phyloP scores from a whole-genome alignment of 129 eudicot genomes.

The Silybum marianum region DNA sequence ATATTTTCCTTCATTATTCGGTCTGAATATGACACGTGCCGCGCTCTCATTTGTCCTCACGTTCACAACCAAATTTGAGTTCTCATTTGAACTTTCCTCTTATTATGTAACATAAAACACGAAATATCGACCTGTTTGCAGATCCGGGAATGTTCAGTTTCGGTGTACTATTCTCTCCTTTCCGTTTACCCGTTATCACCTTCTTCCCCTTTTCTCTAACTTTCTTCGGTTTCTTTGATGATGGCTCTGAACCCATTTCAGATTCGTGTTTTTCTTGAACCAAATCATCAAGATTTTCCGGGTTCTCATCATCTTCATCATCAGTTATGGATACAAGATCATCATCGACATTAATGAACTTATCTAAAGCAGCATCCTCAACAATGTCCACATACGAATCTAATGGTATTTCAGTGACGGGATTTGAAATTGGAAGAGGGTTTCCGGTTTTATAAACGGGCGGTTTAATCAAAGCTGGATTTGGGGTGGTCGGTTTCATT shows the following conservation, averaged over 20 bases:
- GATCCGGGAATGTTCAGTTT: conserved; percentile 67
- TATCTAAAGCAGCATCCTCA: conserved; percentile 30
- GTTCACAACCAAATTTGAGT: too few species aligned
- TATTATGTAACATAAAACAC: neutral
- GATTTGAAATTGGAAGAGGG: conserved; percentile 33
- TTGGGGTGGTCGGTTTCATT: conserved; percentile 34
- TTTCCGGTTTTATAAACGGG: neutral
- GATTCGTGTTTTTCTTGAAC: conserved; percentile 31
- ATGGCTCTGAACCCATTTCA: conserved; percentile 18
- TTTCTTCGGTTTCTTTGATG: conserved; percentile 33
- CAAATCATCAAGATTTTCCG: conserved; percentile 20
- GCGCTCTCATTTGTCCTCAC: too few species aligned
- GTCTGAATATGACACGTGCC: too few species aligned
- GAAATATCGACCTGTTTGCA: conserved; percentile 54
- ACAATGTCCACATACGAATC: conserved; percentile 20
- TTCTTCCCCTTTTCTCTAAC: conserved; percentile 40
- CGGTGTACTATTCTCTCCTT: conserved; percentile 32
- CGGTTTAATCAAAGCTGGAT: conserved; percentile 25
- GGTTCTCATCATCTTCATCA: conserved; percentile 13
- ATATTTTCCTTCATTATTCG: too few species aligned
- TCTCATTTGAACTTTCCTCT: too few species aligned
- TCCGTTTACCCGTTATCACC: conserved; percentile 35
- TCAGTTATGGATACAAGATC: conserved; percentile 22
- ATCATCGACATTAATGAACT: conserved; percentile 29
- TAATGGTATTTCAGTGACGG: conserved; percentile 23